Conservation (phyloP, 2,329 filamentous ascomycete genomes). For the Colletotrichum somersetense region DNA sequence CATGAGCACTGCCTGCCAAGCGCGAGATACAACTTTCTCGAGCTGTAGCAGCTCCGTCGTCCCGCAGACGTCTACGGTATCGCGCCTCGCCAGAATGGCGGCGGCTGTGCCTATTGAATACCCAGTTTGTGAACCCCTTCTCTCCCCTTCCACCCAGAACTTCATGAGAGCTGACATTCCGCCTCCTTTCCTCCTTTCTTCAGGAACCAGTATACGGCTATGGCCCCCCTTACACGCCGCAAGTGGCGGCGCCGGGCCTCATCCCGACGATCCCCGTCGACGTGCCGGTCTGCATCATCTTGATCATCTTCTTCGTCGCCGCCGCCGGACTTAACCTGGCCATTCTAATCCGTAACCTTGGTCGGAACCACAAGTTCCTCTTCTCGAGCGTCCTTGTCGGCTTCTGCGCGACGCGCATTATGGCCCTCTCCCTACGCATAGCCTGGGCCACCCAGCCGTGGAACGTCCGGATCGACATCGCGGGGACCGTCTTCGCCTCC, state of each 20-base stretch:
- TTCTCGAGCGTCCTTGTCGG: constrained; percentile 70
- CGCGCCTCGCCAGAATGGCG: not conserved
- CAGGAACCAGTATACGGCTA: constrained; percentile 39
- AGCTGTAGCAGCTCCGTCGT: constrained; percentile 1
- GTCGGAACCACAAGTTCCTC: constrained; percentile 68
- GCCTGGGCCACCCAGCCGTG: constrained; percentile 62
- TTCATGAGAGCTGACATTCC: not conserved
- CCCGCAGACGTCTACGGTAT: not conserved
- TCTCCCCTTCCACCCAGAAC: not conserved
- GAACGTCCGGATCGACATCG: constrained; percentile 62
- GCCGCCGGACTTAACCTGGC: constrained; percentile 70
- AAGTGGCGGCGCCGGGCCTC: constrained; percentile 66
- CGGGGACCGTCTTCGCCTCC: constrained; percentile 77
- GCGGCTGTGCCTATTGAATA: constrained; percentile 9
- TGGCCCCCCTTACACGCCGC: constrained; percentile 55
- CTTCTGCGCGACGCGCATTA: constrained; percentile 68
- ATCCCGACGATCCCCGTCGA: constrained; percentile 70
- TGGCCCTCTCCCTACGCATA: constrained; percentile 65
- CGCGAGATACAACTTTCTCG: not conserved
- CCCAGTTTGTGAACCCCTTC: constrained; percentile 16
- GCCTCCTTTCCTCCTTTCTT: too few relatives aligned
- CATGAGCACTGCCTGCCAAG: constrained; percentile 23
- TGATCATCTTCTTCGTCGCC: constrained; percentile 69
- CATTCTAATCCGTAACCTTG: constrained; percentile 65
- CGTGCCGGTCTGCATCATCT: constrained; percentile 72